Evolutionary conservation across 2,329 filamentous ascomycete genomes (phyloP), one percentile per base, ranked within the genome.

Genomic region (Diaporthe velutina): DNA sequence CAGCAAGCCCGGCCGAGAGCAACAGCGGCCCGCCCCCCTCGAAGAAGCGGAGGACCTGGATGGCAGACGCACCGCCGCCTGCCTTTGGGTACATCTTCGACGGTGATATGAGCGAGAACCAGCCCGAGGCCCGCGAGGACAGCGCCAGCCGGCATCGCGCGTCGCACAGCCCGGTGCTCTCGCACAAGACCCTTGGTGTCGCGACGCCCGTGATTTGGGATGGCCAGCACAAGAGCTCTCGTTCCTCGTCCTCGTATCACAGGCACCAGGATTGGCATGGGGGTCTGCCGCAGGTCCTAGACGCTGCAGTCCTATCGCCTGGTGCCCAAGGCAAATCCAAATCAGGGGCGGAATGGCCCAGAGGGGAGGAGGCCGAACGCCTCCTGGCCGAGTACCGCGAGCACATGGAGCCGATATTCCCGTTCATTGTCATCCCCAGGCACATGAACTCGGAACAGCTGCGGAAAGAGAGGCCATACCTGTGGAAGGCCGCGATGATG

Each of bases 401-500:
- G 3, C 71, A 81, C 28, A 80, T 85, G 71, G 80, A 80, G 42
- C 80, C 79, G 0, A 77, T 87, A 12, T 85, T 86, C 70, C 88
- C 88, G 12, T 89, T 89, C 75, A 84, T 87, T 12, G 76, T 85
- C 19, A 79, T 88, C 6, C 83, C 87, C 0, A 76, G 77, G 33
- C 76, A 81, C 58, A 77, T 86, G 77, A 79, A 79, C 4, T 81
- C 86, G 1, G 77, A 79, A 2, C 79, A 84, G 75, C 79, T 89
- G 58, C 82, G 81, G 35, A 78, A 79, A 35, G 75, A 83, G 74
- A 80, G 83, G 8, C 87, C 87, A 30, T 86, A 86, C 54, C 76
- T 89, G 54, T 90, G 87, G 86, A 88, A 88, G 78, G 85, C 83
- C 5, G 79, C 86, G 75, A 88, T 89, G 84, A 83, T 89, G 80